A percentile compares a stretch with the other conserved stretches of the same genome.
phyloP scores from a whole-genome alignment of 371 early-diverging fungal species.

The Basidiobolus meristosporus region DNA sequence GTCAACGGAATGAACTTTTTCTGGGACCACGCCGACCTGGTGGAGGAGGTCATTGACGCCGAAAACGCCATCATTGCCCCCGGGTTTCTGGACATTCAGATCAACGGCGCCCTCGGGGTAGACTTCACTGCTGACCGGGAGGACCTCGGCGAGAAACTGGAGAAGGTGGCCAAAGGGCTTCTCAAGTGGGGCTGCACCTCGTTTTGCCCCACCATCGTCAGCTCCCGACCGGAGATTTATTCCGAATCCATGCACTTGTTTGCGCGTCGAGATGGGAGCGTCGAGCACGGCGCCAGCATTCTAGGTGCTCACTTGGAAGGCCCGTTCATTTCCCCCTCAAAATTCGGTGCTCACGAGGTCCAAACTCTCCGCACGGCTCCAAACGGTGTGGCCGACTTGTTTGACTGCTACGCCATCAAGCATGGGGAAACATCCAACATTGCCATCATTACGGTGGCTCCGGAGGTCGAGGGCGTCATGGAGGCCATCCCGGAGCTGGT shows the following conservation, averaged over 20 bases:
- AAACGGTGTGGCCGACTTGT: slow-evolving; percentile 45
- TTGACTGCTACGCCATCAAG: slow-evolving; percentile 47
- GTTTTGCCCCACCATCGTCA: slow-evolving; percentile 71
- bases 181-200: slow-evolving; percentile 62
- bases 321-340: slow-evolving; percentile 53
- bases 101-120: slow-evolving; percentile 68
- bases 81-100: slow-evolving; percentile 67
- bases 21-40: slow-evolving; percentile 35
- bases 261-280: slow-evolving; percentile 43
- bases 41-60: slow-evolving; percentile 56
- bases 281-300: slow-evolving; percentile 51
- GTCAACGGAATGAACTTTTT: slow-evolving; percentile 53
- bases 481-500: slow-evolving; percentile 47
- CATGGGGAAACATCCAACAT: slow-evolving; percentile 24
- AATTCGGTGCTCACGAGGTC: slow-evolving; percentile 65
- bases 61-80: slow-evolving; percentile 49
- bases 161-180: slow-evolving; percentile 51
- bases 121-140: slow-evolving; percentile 54
- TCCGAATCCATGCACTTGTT: slow-evolving; percentile 35
- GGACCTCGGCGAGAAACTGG: slow-evolving; percentile 20
- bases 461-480: slow-evolving; percentile 59
- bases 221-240: slow-evolving; percentile 53
- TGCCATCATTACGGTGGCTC: slow-evolving; percentile 60
- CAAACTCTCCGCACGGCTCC: slow-evolving; percentile 38
- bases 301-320: slow-evolving; percentile 69